phyloP scores from a whole-genome alignment of 176 grass and related monocot species.

The Chrysopogon serrulatus region DNA sequence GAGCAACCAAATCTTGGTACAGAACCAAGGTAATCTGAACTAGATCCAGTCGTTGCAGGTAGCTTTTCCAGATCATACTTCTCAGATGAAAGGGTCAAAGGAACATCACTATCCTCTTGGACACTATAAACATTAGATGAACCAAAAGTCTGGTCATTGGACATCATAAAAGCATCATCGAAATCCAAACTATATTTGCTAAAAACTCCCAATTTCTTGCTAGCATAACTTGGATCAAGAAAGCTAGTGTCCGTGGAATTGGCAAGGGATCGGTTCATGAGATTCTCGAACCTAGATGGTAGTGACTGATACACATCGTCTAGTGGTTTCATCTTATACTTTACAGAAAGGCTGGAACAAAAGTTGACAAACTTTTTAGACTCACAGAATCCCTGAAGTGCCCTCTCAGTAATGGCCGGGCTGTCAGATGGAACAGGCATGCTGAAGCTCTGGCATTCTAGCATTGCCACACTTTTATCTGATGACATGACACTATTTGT shows the following conservation, averaged over 20 bases:
- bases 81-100: conserved; percentile 37
- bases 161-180: conserved; percentile 28
- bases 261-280: conserved; percentile 18
- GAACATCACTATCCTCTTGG: conserved; percentile 17
- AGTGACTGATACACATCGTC: conserved; percentile 20
- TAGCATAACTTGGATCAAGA: conserved; percentile 15
- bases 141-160: conserved; percentile 10
- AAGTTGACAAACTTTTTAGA: not conserved
- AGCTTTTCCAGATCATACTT: conserved; percentile 41
- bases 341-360: not conserved
- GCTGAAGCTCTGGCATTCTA: not conserved
- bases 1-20: conserved; percentile 46
- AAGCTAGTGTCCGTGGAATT: conserved; percentile 13
- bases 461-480: not conserved
- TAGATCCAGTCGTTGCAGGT: conserved; percentile 16
- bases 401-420: not conserved
- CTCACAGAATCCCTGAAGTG: not conserved
- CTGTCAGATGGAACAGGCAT: not conserved
- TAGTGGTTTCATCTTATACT: not conserved
- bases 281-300: conserved; percentile 44
- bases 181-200: conserved; percentile 31
- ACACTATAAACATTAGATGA: conserved; percentile 14
- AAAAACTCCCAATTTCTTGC: not conserved
- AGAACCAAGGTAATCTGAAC: conserved; percentile 29
- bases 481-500: not conserved